Conservation (phyloP, 768 basidiomycete species). For the Amanita exitialis region DNA sequence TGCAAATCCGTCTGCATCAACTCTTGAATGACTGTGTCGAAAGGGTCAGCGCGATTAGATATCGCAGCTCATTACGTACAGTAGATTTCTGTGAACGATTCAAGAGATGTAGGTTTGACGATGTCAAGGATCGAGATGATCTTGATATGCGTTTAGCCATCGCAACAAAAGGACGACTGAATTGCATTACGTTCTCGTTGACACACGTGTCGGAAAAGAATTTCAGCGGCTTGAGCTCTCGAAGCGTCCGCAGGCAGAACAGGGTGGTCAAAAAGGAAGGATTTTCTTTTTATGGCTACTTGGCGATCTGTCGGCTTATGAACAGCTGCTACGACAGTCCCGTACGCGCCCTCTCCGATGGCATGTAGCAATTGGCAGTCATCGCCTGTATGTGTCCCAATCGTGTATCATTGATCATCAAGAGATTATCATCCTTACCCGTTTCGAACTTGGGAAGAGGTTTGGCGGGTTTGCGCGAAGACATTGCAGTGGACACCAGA, state of each 20-base stretch:
- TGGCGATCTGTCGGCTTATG: conserved; percentile 70
- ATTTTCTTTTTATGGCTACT: conserved; percentile 97
- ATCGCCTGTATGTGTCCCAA: conserved; percentile 27
- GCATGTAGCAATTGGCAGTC: conserved; percentile 71
- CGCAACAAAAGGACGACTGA: not conserved
- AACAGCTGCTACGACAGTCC: conserved; percentile 79
- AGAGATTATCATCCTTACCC: conserved; percentile 1
- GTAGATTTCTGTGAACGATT: conserved; percentile 78
- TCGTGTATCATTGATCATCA: conserved; percentile 22
- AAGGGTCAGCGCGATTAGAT: not conserved
- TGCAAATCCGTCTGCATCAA: conserved; percentile 93
- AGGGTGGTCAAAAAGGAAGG: conserved; percentile 92
- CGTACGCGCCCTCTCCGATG: conserved; percentile 93
- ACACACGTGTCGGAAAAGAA: conserved; percentile 36
- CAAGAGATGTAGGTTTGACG: conserved; percentile 65
- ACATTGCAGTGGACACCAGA: conserved; percentile 2
- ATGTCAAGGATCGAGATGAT: conserved; percentile 97
- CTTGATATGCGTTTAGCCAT: conserved; percentile 23
- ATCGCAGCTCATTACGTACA: conserved; percentile 17
- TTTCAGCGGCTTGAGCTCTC: conserved; percentile 89
- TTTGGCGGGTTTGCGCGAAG: conserved; percentile 3
- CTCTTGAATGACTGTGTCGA: conserved; percentile 30
- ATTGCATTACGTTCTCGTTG: not conserved
- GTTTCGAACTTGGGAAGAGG: conserved; percentile 4
- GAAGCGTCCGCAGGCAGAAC: conserved; percentile 78